Evolutionary conservation across 768 basidiomycete genomes (phyloP).

Genomic region (Xerocomellus amylosporus): DNA sequence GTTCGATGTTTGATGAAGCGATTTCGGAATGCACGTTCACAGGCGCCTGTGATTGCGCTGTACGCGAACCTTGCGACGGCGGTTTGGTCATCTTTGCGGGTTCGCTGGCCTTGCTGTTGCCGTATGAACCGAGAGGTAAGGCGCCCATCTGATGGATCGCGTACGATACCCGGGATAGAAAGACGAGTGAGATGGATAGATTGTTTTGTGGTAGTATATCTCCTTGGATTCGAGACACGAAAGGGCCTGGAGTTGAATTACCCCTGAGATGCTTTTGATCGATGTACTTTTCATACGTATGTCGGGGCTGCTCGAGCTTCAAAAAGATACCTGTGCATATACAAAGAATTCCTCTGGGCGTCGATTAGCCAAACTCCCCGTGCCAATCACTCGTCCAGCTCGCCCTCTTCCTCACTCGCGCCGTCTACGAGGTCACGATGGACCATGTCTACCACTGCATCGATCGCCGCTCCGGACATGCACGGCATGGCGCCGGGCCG

Average conservation of each 20-base stretch:
- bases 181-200: no score
- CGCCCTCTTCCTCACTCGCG: constrained; percentile 41
- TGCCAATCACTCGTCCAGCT: constrained; percentile 43
- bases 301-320: no score
- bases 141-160: constrained; percentile 49
- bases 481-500: constrained; percentile 64
- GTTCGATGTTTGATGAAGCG: no score
- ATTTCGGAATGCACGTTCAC: not conserved
- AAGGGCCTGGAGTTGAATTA: no score
- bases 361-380: not conserved
- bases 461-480: constrained; percentile 63
- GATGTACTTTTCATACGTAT: no score
- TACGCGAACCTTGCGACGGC: constrained; percentile 63
- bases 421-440: constrained; percentile 48
- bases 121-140: constrained; percentile 74
- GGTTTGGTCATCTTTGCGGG: constrained; percentile 63
- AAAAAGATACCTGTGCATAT: no score
- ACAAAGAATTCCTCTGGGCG: not conserved
- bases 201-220: no score
- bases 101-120: constrained; percentile 58
- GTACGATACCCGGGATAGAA: no score
- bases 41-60: constrained; percentile 73
- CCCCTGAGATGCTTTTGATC: no score
- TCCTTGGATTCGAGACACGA: no score
- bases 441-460: constrained; percentile 65